Percentiles rank a stretch among this genome's conserved stretches.
These are phyloP conservation scores for Dryas integrifolia DNA, from an alignment of 331 rosid species.

Conservation along the genomic window DNA sequence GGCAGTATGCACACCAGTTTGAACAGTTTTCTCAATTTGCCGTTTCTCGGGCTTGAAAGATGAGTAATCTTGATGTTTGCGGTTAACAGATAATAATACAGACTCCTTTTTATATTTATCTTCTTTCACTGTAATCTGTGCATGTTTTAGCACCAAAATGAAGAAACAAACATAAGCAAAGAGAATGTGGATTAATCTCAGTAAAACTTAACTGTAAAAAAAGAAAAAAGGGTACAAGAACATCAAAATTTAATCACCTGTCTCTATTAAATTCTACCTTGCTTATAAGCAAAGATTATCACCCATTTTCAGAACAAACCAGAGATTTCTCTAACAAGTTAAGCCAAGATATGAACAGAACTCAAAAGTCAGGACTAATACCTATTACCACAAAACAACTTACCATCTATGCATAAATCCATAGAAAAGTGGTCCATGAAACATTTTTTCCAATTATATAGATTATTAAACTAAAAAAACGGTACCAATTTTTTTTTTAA, in stretches of 20 bases:
- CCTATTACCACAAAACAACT: neutral
- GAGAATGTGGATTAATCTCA: neutral
- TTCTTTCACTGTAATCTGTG: conserved; percentile 78
- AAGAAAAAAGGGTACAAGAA: neutral
- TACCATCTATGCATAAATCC: neutral
- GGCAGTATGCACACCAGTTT: conserved; percentile 42
- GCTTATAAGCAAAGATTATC: conserved; percentile 7
- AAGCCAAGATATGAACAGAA: neutral
- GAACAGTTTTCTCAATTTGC: conserved; percentile 57
- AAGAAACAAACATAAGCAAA: conserved; percentile 17
- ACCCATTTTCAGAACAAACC: neutral
- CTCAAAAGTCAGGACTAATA: neutral
- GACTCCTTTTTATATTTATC: conserved; percentile 85
- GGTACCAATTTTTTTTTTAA: neutral
- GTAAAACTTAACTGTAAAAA: neutral
- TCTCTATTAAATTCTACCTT: neutral
- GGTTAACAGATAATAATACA: conserved; percentile 49
- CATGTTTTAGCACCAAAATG: conserved; percentile 27
- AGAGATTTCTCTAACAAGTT: neutral
- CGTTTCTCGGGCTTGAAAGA: conserved; percentile 89
- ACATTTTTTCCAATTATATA: neutral
- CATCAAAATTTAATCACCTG: neutral
- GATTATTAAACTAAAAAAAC: neutral
- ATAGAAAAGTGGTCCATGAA: neutral
- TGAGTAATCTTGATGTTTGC: conserved; percentile 63